phyloP scores from a whole-genome alignment of 1,284 basidiomycete species.

The Gomphus sp. region DNA sequence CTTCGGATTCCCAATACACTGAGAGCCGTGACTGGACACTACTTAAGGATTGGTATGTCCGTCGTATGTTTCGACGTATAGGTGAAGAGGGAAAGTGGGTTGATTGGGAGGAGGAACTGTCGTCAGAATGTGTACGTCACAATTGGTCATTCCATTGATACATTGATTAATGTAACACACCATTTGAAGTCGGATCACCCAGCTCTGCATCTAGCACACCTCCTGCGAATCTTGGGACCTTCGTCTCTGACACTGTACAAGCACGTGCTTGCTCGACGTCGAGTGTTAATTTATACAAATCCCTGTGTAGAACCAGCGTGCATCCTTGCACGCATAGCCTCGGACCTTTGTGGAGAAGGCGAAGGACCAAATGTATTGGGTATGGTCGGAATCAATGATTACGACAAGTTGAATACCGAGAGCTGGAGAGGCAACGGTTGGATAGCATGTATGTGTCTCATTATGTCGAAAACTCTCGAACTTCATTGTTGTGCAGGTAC shows the following conservation, averaged over 20 bases:
- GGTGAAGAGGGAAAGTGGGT: slow-evolving; percentile 12
- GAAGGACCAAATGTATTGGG: slow-evolving; percentile 46
- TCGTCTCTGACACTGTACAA: slow-evolving; percentile 70
- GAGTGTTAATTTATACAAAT: slow-evolving; percentile 66
- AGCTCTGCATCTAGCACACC: slow-evolving; percentile 53
- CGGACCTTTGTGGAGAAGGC: slow-evolving; percentile 50
- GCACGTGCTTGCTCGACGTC: slow-evolving; percentile 57
- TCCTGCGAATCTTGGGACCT: slow-evolving; percentile 66
- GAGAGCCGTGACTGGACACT: slow-evolving; percentile 7
- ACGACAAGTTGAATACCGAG: slow-evolving; percentile 50
- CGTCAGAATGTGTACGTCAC: slow-evolving; percentile 1
- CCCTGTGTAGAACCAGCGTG: slow-evolving; percentile 73
- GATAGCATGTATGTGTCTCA: slow-evolving; percentile 53
- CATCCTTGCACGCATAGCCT: slow-evolving; percentile 63
- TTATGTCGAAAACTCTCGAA: neutral
- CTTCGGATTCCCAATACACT: slow-evolving; percentile 1
- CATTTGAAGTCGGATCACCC: slow-evolving; percentile 21
- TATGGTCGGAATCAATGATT: slow-evolving; percentile 65
- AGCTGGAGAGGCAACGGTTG: slow-evolving; percentile 54
- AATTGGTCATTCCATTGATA: neutral
- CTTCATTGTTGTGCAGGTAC: slow-evolving; percentile 37
- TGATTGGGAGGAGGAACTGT: slow-evolving; percentile 16
- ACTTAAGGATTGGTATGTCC: slow-evolving; percentile 8
- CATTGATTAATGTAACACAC: neutral
- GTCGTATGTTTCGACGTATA: slow-evolving; percentile 10